Conservation (phyloP, 805 yeast genomes). For the Suhomyces faveliae region DNA sequence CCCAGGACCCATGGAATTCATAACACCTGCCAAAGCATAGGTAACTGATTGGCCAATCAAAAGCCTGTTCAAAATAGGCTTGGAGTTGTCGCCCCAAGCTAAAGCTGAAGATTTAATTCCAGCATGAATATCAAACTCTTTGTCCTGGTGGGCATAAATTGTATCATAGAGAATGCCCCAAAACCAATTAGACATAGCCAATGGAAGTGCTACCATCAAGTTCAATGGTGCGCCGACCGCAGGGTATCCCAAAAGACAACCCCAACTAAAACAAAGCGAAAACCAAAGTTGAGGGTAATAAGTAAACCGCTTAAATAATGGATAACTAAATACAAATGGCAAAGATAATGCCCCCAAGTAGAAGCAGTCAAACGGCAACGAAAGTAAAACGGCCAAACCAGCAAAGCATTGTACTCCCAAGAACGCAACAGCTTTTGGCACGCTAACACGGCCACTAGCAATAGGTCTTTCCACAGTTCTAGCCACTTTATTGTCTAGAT, state of each 20-base stretch:
- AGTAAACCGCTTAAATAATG: conserved; percentile 90
- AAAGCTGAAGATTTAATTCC: conserved; percentile 95
- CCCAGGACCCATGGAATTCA: conserved; percentile 85
- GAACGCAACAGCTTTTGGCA: conserved; percentile 66
- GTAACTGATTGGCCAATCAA: conserved; percentile 66
- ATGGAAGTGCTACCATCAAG: conserved; percentile 70
- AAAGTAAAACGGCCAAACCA: conserved; percentile 69
- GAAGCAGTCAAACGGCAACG: conserved; percentile 81
- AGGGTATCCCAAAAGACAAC: conserved; percentile 89
- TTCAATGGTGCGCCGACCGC: conserved; percentile 86
- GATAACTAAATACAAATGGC: conserved; percentile 80
- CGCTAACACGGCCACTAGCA: conserved; percentile 78
- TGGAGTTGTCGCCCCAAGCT: conserved; percentile 85
- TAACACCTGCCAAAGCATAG: conserved; percentile 64
- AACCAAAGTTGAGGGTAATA: conserved; percentile 90
- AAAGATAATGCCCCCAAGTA: conserved; percentile 77
- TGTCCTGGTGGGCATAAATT: conserved; percentile 97
- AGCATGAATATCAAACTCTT: conserved; percentile 78
- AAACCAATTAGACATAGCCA: conserved; percentile 70
- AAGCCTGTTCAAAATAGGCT: conserved; percentile 62
- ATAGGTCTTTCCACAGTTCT: conserved; percentile 92
- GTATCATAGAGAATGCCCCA: conserved; percentile 98
- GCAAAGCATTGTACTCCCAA: conserved; percentile 69
- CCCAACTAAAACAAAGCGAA: conserved; percentile 90
- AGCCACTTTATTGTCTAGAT: conserved; percentile 80